Base-by-base conservation (phyloP, 164 flowering plant genomes). In the Chimonanthus praecox region DNA sequence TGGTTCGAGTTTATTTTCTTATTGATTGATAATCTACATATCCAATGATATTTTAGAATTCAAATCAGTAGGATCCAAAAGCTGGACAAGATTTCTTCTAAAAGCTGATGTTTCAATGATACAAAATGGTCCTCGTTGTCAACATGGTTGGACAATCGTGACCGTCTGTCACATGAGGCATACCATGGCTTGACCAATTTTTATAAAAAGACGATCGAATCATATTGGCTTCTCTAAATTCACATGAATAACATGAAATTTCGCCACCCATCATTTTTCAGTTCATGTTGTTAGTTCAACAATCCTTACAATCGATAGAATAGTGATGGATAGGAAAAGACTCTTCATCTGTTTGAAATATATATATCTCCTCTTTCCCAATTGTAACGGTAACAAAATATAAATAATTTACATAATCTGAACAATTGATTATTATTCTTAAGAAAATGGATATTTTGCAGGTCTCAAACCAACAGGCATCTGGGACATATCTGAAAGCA, bases 391-490 rank as follows among this genome's bases (percentile, higher is more conserved):
- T 33, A 33, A 33, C 33, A 33, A 33, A 33, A 33, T 33, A 33
- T 33, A 33, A 33, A 33, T 33, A 33, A 33, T 33, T 33, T 33
- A 33, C 33, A 33, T 33, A 33, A 33, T 33, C 33, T 33, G 33
- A 33, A 33, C 33, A 33, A 0, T 33, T 33, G 33, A 33, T 1
- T 1, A 33, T 33, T 33, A 33, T 33, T 54, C 60, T 10, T 1
- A 54, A 54, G 11, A 54, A 54, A 54, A 54, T 54, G 60, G 60
- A 0, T 54, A 9, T 20, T 73, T 46, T 11, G 49, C 83, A 93
- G 99, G 98, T 96, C 9, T 72, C 98, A 5, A 84, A 86, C 49
- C 88, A 87, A 76, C 84, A 88, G 48, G 87, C 97, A 43, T 92
- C 97, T 2, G 84, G 80, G 49, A 87, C 74, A 78, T 96, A 96